A percentile compares a stretch with the other conserved stretches of the same genome.
Evolutionary conservation across 129 eudicot genomes (phyloP).

Genomic region (sunflower (Helianthus annuus)): DNA sequence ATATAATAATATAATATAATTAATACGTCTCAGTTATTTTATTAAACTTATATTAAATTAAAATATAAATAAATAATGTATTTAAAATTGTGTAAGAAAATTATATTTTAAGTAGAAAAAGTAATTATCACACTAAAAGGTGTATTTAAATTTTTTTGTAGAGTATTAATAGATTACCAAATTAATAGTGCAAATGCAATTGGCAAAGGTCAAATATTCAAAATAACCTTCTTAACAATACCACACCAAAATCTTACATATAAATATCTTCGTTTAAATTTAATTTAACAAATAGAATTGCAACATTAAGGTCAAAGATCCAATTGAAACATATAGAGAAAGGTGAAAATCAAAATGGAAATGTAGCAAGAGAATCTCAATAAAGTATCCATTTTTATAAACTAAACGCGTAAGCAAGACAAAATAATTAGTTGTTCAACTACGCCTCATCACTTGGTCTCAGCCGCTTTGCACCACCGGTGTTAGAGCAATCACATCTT

Average conservation of each 20-base stretch:
- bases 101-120: too few species aligned
- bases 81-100: too few species aligned
- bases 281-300: background rate
- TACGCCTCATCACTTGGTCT: conserved; percentile 1
- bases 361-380: conserved; percentile 8
- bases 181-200: background rate
- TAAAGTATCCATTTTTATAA: conserved; percentile 7
- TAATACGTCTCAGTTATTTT: too few species aligned
- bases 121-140: too few species aligned
- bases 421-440: background rate
- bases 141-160: too few species aligned
- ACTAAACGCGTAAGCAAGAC: background rate
- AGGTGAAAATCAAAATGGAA: background rate
- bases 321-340: conserved; percentile 4
- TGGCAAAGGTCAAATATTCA: background rate
- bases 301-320: conserved; percentile 4
- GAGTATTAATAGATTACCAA: background rate
- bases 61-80: too few species aligned
- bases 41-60: too few species aligned
- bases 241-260: background rate
- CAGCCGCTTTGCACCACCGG: background rate
- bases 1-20: too few species aligned
- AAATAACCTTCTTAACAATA: background rate
- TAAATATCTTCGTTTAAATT: background rate
- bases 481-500: background rate